Conservation (phyloP, 805 yeast genomes). For the Sugiyamaella boreocaroliniensis region DNA sequence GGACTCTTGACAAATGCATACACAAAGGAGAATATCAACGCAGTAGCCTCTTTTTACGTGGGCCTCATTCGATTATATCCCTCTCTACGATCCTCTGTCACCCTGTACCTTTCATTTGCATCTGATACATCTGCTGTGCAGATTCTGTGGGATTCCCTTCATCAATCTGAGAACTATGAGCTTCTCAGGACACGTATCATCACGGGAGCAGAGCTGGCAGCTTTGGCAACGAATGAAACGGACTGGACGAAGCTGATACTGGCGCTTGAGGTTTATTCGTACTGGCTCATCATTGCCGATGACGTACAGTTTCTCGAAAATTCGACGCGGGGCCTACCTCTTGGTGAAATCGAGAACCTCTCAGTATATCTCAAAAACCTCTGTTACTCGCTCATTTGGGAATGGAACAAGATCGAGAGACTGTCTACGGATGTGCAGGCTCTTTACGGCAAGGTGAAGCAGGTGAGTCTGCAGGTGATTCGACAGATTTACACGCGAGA, state of each 20-base stretch:
- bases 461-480: conserved; percentile 44
- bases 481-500: conserved; percentile 63
- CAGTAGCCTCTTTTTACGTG: conserved; percentile 17
- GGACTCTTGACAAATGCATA: neutral
- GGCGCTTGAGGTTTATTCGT: conserved; percentile 57
- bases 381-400: conserved; percentile 46
- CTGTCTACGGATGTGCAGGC: neutral
- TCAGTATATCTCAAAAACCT: conserved; percentile 44
- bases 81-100: conserved; percentile 9
- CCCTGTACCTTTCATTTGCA: conserved; percentile 14
- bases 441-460: conserved; percentile 22
- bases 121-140: conserved; percentile 13
- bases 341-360: conserved; percentile 36
- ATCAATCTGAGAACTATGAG: conserved; percentile 5
- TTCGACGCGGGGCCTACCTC: conserved; percentile 36
- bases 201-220: neutral
- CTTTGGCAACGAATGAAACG: neutral
- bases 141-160: conserved; percentile 16
- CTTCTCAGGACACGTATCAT: conserved; percentile 3
- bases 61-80: conserved; percentile 16
- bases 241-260: conserved; percentile 36
- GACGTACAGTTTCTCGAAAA: conserved; percentile 51
- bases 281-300: conserved; percentile 58
- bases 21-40: conserved; percentile 1
- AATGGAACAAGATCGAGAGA: conserved; percentile 16